phyloP scores from a whole-genome alignment of 805 yeast species.

The Metschnikowia shivogae region DNA sequence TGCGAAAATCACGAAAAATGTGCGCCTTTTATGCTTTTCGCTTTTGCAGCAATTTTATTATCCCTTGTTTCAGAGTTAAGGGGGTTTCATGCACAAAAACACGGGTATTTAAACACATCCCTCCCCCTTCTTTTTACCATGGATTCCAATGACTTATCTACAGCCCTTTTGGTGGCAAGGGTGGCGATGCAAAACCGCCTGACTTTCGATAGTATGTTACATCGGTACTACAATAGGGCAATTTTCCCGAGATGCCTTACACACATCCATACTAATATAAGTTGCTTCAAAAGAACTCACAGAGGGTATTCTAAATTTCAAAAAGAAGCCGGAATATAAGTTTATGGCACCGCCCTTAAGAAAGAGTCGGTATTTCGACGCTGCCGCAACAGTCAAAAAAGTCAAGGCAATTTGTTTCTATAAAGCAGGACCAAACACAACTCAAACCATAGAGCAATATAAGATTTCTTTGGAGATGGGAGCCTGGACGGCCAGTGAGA shows the following conservation, averaged over 20 bases:
- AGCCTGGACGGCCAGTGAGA: conserved; percentile 3
- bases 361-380: conserved; percentile 5
- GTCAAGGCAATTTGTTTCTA: conserved; percentile 8
- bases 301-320: neutral
- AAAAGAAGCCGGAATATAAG: neutral
- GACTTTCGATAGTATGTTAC: conserved; percentile 11
- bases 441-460: conserved; percentile 3
- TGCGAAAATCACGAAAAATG: too few species aligned
- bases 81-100: neutral
- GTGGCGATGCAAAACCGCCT: conserved; percentile 5
- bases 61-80: neutral
- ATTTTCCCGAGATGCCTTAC: neutral
- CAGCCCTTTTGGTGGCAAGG: conserved; percentile 15
- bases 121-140: neutral
- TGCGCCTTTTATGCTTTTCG: neutral
- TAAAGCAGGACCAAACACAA: conserved; percentile 3
- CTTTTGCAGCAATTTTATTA: conserved; percentile 3
- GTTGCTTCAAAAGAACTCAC: conserved; percentile 7
- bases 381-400: conserved; percentile 2
- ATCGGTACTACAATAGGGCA: neutral
- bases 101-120: neutral
- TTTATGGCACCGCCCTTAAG: conserved; percentile 5
- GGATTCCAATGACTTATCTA: conserved; percentile 10
- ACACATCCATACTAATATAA: neutral
- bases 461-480: neutral